Evolutionary conservation across 331 rosid species (phyloP).

Genomic region (Pyracantha coccinea): DNA sequence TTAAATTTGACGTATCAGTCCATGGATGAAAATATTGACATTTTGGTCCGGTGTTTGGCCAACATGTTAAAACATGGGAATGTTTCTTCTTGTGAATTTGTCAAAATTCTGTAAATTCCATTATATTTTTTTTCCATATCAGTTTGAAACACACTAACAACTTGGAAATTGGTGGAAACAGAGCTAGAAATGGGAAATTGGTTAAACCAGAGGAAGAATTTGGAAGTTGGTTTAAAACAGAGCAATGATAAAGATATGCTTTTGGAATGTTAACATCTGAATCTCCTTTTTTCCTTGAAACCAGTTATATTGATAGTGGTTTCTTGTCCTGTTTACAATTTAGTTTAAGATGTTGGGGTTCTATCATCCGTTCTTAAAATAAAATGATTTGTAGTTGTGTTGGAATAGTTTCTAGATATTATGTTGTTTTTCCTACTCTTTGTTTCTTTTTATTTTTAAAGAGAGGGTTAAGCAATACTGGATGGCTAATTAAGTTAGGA

Average conservation of each 20-base stretch:
- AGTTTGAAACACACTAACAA: too few relatives aligned
- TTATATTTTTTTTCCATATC: too few relatives aligned
- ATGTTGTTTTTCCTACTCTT: neutral
- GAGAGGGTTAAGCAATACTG: neutral
- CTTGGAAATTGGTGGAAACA: too few relatives aligned
- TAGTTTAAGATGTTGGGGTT: neutral
- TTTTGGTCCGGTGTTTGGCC: neutral
- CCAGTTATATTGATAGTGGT: too few relatives aligned
- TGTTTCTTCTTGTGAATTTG: too few relatives aligned
- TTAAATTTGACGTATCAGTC: neutral
- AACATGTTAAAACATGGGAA: neutral
- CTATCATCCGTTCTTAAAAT: neutral
- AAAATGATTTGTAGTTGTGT: neutral
- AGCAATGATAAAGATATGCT: too few relatives aligned
- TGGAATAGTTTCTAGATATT: neutral
- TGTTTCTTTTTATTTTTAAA: neutral
- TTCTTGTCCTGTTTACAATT: neutral
- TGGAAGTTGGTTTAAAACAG: too few relatives aligned
- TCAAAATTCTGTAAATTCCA: too few relatives aligned
- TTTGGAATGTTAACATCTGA: neutral
- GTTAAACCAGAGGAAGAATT: too few relatives aligned
- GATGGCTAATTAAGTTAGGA: constrained; percentile 5
- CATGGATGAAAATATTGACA: neutral
- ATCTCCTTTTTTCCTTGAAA: too few relatives aligned
- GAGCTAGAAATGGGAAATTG: too few relatives aligned